Base-by-base conservation (phyloP, 2,329 filamentous ascomycete species). In the Xylariaceae sp. region DNA sequence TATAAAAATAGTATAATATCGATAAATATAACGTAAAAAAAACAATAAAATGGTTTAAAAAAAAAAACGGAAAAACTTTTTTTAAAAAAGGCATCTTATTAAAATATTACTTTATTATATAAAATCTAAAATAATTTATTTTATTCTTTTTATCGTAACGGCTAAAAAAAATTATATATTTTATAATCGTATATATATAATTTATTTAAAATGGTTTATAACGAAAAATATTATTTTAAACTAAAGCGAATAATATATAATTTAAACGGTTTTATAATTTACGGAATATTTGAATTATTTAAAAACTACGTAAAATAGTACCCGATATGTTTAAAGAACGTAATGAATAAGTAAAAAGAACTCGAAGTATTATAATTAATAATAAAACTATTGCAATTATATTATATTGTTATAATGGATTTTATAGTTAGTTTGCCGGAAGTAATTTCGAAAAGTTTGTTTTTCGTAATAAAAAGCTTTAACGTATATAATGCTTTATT, bases 151-250 rank as follows among this genome's bases (percentile, higher is more conserved):
- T 27, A 27, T 27, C 22, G 7, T 5, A 27, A 27, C 22, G 22
- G 22, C 4, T 4, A 27, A 27, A 27, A 27, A 27, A 27, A 27
- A 7, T 7, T 44, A 18, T 44, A 44, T 44, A 44, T 44, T 5
- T 32, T 44, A 4, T 33, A 44, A 15, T 32, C 3, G 5, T 33
- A 33, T 33, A 35, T 35, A 33, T n/a, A 44, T 33, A 15, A 44
- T 7, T 27, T 44, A n/a, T 44, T 44, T 17, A 19, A 15, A n/a
- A 32, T 44, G 33, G 27, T 44, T 3, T 32, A 44, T n/a, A n/a
- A 44, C 19, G 19, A 44, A 6, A 44, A 44, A 33, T n/a, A 44
- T 35, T 44, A 44, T 39, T 11, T 46, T 27, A 46, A 39, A n/a
- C 11, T 39, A 3, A 22, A 30, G 39, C 38, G 30, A 4, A 27